Evolutionary conservation across 495 filamentous ascomycete species (phyloP).

Genomic region (Xylaria grammica): DNA sequence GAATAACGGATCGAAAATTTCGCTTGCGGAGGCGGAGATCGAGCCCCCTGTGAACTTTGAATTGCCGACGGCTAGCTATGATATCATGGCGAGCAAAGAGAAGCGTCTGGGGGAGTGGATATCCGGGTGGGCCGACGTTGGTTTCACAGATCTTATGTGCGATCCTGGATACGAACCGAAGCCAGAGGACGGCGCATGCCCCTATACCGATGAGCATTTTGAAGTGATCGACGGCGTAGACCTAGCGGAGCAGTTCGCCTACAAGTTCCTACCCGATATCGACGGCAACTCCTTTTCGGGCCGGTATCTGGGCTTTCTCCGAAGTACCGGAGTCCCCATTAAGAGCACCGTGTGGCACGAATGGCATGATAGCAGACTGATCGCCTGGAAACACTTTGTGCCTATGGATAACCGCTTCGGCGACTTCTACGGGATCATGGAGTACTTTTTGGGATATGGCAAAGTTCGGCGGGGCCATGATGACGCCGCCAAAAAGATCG

Average conservation of each 20-base stretch:
- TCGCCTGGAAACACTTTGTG: constrained; percentile 78
- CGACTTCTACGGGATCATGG: constrained; percentile 77
- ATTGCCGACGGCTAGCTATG: constrained; percentile 42
- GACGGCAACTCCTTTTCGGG: constrained; percentile 77
- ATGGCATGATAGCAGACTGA: constrained; percentile 74
- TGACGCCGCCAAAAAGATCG: constrained; percentile 64
- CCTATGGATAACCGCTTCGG: constrained; percentile 83
- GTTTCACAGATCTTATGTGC: constrained; percentile 56
- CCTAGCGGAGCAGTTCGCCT: constrained; percentile 62
- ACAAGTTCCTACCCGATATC: constrained; percentile 69
- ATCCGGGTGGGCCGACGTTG: constrained; percentile 48
- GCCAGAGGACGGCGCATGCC: constrained; percentile 46
- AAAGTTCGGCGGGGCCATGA: constrained; percentile 57
- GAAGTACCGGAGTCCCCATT: constrained; percentile 66
- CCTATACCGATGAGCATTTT: constrained; percentile 57
- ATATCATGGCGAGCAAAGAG: constrained; percentile 41
- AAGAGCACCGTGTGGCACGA: constrained; percentile 77
- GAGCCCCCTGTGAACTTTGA: constrained; percentile 46
- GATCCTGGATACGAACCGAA: constrained; percentile 33
- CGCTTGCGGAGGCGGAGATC: constrained; percentile 42
- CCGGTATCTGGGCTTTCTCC: constrained; percentile 70
- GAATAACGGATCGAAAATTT: constrained; percentile 65
- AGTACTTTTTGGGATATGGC: constrained; percentile 73
- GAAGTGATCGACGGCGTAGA: constrained; percentile 40
- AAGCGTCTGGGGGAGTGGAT: constrained; percentile 46